Evolutionary conservation across 345 rosid species (phyloP).

Genomic region (Cochlearia excelsa): DNA sequence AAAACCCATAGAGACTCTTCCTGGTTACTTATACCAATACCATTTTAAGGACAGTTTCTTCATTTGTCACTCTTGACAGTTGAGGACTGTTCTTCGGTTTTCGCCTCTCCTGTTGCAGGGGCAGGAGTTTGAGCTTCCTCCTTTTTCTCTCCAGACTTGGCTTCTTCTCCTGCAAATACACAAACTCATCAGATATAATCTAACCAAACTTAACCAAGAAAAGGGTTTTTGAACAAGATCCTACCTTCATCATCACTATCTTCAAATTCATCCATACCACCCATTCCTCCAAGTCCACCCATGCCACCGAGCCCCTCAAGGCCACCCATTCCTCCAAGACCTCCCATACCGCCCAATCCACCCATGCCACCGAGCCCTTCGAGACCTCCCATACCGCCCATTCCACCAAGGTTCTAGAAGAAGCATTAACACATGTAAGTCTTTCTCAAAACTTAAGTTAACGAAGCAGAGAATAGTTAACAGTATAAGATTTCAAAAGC

Average conservation of each 20-base stretch:
- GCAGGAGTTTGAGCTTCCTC: conserved; percentile 26
- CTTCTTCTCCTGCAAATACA: conserved; percentile 32
- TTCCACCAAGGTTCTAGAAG: conserved; percentile 33
- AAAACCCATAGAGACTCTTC: conserved; percentile 21
- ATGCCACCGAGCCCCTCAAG: conserved; percentile 27
- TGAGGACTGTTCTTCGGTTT: conserved; percentile 15
- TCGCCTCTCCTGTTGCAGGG: conserved; percentile 17
- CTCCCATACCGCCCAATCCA: conserved; percentile 27
- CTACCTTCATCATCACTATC: conserved; percentile 94
- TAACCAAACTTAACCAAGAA: background rate
- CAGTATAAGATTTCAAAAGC: background rate
- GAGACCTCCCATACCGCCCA: conserved; percentile 34
- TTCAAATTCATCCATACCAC: conserved; percentile 63
- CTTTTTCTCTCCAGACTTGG: conserved; percentile 20
- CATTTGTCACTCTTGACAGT: conserved; percentile 24
- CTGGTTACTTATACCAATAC: conserved; percentile 16
- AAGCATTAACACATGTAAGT: conserved; percentile 7
- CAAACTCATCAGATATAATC: background rate
- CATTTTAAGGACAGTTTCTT: conserved; percentile 13
- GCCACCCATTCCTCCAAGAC: conserved; percentile 29
- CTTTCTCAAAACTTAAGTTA: background rate
- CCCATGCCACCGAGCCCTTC: conserved; percentile 36
- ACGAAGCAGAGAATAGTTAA: background rate
- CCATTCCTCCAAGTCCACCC: conserved; percentile 36
- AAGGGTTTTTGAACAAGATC: background rate